Evolutionary conservation across 306 rosid genomes (phyloP).

Genomic region (Vigna reflexopilosa): DNA sequence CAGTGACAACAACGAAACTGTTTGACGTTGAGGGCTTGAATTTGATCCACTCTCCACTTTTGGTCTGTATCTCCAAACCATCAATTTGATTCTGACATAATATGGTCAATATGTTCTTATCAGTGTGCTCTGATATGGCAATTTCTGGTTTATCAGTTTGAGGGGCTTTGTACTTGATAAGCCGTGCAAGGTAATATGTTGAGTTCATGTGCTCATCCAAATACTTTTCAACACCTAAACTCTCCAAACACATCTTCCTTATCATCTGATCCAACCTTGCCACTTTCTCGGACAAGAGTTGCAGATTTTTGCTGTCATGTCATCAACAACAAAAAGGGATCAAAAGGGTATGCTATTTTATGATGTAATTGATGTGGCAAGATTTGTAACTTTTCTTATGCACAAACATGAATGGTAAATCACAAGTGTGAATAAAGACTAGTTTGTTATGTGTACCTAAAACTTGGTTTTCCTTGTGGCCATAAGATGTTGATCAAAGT

Average conservation of each 20-base stretch:
- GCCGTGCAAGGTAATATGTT: constrained; percentile 58
- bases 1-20: constrained; percentile 56
- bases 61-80: constrained; percentile 65
- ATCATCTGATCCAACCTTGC: constrained; percentile 55
- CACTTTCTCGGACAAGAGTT: constrained; percentile 50
- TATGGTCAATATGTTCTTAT: constrained; percentile 63
- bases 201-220: constrained; percentile 68
- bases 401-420: background rate
- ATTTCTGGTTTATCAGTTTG: constrained; percentile 50
- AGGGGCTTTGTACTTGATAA: constrained; percentile 64
- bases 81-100: constrained; percentile 63
- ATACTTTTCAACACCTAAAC: constrained; percentile 69
- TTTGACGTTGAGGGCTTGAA: constrained; percentile 56
- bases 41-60: constrained; percentile 65
- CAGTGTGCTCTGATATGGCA: constrained; percentile 62
- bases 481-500: constrained; percentile 47
- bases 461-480: constrained; percentile 65
- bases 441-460: constrained; percentile 39
- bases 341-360: background rate
- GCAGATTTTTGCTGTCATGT: constrained; percentile 51
- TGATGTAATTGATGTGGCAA: background rate
- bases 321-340: background rate
- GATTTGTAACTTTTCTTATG: background rate
- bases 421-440: background rate
- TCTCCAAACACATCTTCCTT: constrained; percentile 67